Base-by-base conservation (phyloP, 2,329 filamentous ascomycete genomes). In the Cladosporium sphaerospermum region DNA sequence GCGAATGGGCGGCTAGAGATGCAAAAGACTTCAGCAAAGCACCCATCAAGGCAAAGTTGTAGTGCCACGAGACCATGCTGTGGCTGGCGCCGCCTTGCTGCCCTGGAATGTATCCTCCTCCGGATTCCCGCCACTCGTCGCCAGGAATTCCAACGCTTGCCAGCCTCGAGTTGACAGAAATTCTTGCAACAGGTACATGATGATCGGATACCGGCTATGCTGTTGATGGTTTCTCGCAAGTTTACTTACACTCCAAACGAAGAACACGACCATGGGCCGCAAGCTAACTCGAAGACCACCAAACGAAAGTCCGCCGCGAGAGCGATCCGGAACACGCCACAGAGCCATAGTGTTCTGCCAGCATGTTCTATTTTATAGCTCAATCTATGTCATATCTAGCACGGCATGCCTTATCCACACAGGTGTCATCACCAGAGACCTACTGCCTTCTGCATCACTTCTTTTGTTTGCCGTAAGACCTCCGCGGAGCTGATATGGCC, bases 1-100 rank as follows among this genome's bases (percentile, higher is more conserved):
- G 51, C 6, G 51, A 53, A 5, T 70, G 72, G 61, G 68, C 70
- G 16, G 69, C 67, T 58, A 68, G 69, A 48, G 68, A 69, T 61
- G 69, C 72, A 46, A 73, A 75, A 55, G 57, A 65, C 48, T 11
- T 53, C 6, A 37, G 9, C 13, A 57, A 54, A 47, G 53, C 56
- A 9, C 52, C 54, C 2, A 11, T 39, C n/a, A 61, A 60, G 32
- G 56, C 62, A 36, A 67, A 63, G 47, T 45, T 67, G 34, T 67
- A 58, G 33, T 33, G 5, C 11, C 23, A 7, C 23, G 23, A 28
- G 23, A 28, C 23, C 23, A 7, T 28, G 13, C 16, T 11, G 18
- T 28, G 31, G 13, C 32, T 51, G 48, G 40, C 40, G 11, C 23
- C 23, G 40, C 48, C 40, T 51, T 44, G 40, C 48, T 28, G 23